A percentile compares a stretch with the other conserved stretches of the same genome.
Evolutionary conservation across 345 rosid species (phyloP).

Genomic region (Kernera saxatilis): DNA sequence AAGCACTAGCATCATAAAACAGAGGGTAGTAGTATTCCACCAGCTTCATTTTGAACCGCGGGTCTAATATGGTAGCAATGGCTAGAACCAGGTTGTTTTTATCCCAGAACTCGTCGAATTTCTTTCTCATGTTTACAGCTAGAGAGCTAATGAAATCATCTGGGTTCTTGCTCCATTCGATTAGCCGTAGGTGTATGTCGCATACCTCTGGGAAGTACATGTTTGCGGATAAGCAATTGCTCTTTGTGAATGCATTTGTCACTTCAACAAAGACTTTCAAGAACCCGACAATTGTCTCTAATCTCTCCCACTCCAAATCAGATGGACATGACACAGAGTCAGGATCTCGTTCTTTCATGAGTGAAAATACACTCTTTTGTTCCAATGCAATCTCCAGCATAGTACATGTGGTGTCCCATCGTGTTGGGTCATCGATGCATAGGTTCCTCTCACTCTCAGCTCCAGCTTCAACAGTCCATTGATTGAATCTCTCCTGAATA

Average conservation of each 20-base stretch:
- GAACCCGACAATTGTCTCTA: conserved; percentile 33
- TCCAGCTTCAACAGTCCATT: conserved; percentile 33
- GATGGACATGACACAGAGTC: conserved; percentile 41
- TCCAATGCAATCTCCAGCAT: conserved; percentile 65
- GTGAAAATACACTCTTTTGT: conserved; percentile 43
- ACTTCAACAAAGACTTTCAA: conserved; percentile 62
- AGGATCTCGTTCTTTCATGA: conserved; percentile 39
- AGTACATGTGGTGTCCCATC: conserved; percentile 59
- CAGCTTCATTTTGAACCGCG: conserved; percentile 77
- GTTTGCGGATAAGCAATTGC: conserved; percentile 51
- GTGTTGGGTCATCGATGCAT: conserved; percentile 43
- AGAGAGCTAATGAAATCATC: conserved; percentile 49
- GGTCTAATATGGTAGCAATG: conserved; percentile 73
- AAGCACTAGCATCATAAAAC: conserved; percentile 49
- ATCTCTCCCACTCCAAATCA: conserved; percentile 65
- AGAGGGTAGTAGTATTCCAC: conserved; percentile 70
- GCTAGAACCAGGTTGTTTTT: conserved; percentile 64
- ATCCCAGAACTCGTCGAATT: conserved; percentile 69
- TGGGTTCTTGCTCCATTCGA: conserved; percentile 66
- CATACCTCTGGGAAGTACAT: conserved; percentile 65
- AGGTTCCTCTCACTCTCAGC: conserved; percentile 43
- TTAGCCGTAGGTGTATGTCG: conserved; percentile 55
- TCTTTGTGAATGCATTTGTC: conserved; percentile 41
- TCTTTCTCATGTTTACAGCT: conserved; percentile 56
- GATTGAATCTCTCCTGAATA: conserved; percentile 35